phyloP scores from a whole-genome alignment of 768 basidiomycete genomes.

The Sarcodon sp. region DNA sequence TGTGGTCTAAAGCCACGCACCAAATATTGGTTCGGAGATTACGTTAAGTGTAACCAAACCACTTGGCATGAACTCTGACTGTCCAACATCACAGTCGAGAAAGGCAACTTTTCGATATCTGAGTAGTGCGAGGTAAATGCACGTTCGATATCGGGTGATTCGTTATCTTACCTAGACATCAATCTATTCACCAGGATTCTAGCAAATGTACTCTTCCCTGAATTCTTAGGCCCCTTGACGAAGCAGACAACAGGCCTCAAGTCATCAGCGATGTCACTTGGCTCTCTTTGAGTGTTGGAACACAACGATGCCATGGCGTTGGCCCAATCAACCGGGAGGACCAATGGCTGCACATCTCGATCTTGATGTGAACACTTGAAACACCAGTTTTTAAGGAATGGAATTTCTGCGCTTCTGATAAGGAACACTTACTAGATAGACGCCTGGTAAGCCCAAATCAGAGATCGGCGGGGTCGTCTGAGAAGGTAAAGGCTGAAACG shows the following conservation, averaged over 20 bases:
- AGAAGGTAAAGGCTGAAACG: slow-evolving; percentile 42
- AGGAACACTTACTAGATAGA: slow-evolving; percentile 30
- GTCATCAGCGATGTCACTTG: slow-evolving; percentile 1
- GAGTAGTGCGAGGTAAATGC: neutral
- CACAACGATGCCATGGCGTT: slow-evolving; percentile 10
- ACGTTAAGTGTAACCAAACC: slow-evolving; percentile 77
- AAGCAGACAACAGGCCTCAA: slow-evolving; percentile 30
- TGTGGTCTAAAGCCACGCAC: slow-evolving; percentile 23
- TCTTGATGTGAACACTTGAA: slow-evolving; percentile 13
- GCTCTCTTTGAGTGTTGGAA: neutral
- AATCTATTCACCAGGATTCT: slow-evolving; percentile 62
- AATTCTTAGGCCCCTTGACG: slow-evolving; percentile 76
- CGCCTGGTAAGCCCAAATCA: slow-evolving; percentile 32
- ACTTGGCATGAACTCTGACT: slow-evolving; percentile 85
- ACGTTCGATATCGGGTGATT: neutral
- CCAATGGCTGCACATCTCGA: slow-evolving; percentile 20
- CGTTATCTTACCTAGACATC: slow-evolving; percentile 32
- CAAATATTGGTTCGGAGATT: slow-evolving; percentile 55
- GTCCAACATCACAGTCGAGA: slow-evolving; percentile 88
- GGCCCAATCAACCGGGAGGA: slow-evolving; percentile 23
- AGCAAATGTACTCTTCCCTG: slow-evolving; percentile 86
- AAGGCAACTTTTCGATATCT: slow-evolving; percentile 80
- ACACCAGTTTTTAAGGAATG: slow-evolving; percentile 10
- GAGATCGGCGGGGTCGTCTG: slow-evolving; percentile 19
- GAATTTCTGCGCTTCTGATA: neutral